Base-by-base conservation (phyloP, 2,329 filamentous ascomycete species). In the Metarhizium brunneum region DNA sequence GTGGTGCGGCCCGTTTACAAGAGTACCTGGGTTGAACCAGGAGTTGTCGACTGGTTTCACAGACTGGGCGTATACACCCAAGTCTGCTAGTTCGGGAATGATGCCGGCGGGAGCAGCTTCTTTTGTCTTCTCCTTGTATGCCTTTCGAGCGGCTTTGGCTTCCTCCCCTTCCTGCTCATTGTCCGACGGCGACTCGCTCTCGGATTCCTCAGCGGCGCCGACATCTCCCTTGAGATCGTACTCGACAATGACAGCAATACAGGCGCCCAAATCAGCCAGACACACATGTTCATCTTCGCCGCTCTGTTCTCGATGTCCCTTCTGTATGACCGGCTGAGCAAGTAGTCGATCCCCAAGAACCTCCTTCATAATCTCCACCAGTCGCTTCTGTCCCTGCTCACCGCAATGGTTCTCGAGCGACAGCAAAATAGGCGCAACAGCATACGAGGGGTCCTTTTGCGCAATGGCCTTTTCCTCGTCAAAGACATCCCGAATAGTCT, bases 41-140 rank as follows among this genome's bases (percentile, higher is more conserved):
- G 82, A 84, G 62, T 84, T 81, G 67, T 87, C 78, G 54, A 71
- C 69, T 0, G 85, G 85, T 64, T 88, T 88, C 55, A 87, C 83
- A 0, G 82, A 85, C 64, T 88, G 85, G 0, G 84, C 85, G 60
- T 87, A 88, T 2, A 88, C 82, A 3, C 85, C 85, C 0, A 88
- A 73, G 47, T 78, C 79, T 1, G 83, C 83, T 1, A 88, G 76
- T 61, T 86, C 84, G 0, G 84, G 82, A 25, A 87, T 74, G 61
- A 88, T 86, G 55, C 73, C 64, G 6, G 71, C 71, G 0, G 73
- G 70, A 1, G 75, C 66, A 61, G 80, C 77, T 62, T 79, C 67
- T 62, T 80, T 78, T 62, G 79, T 80, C 64, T 80, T 76, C 11
- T 70, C 70, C 54, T 77, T 76, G 68, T 86, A 86, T 18, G 74